Base-by-base conservation (phyloP, 768 basidiomycete genomes). In the Jaapia argillacea region DNA sequence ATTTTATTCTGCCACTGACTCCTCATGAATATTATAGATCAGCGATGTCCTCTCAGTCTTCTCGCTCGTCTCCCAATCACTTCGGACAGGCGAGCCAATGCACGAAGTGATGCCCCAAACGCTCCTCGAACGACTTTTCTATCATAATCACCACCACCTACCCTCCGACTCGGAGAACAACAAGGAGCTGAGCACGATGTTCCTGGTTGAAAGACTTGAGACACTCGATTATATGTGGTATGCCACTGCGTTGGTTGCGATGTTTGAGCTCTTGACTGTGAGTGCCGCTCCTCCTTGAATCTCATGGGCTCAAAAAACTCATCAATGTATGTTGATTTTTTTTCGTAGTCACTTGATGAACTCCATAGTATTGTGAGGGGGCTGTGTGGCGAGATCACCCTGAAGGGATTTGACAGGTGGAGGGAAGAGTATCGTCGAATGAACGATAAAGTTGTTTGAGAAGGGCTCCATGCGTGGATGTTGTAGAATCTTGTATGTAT, bases 21-120 rank as follows among this genome's bases (percentile, higher is more conserved):
- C 14, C 16, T 36, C 13, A 41, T n/a, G 24, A 14, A 24, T 23
- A 16, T 14, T 24, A 4, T 46, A 69, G 63, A 64, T 63, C 39
- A 54, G 58, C 22, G 74, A 75, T 44, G 65, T 73, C 5, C 63
- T 73, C 46, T 57, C 70, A 0, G 58, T 61, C 5, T 71, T 74
- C 48, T 48, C 62, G 5, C 54, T 72, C 16, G 57, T 74, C 43
- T 61, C 71, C 0, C 67, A 70, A 41, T 64, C 69, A 0, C 63
- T 75, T 13, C 63, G 64, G 10, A 69, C 62, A 1, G 70, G 65
- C 22, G 65, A 68, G 27, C 69, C 72, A 0, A 54, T 75, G 31
- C 70, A 67, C 24, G 52, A 66, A 36, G 64, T 69, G 1, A 60
- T 70, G 7, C 67, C 65, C 14, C 56, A 55, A 21, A 65, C 58